A percentile compares a stretch with the other conserved stretches of the same genome.
These are phyloP conservation scores for Globisporangium spiculum DNA, from an alignment of 352 stramenopile genomes.

Conservation along the genomic window DNA sequence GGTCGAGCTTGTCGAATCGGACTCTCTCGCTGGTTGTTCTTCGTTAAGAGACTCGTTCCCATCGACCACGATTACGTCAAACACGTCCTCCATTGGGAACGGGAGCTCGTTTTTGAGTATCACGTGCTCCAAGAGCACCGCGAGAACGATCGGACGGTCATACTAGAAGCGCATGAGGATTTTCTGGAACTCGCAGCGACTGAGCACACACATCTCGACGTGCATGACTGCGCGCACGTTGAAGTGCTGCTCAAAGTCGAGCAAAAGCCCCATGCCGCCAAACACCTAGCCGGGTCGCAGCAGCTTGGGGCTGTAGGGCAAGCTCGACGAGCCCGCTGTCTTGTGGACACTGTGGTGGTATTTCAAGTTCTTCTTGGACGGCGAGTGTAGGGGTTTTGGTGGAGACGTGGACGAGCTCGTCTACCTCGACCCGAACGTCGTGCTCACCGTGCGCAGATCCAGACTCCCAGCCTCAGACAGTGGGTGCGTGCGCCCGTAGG, in stretches of 20 bases:
- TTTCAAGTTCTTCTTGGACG: not conserved
- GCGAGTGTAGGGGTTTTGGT: not conserved
- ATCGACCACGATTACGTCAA: not conserved
- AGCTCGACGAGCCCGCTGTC: not conserved
- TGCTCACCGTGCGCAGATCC: not conserved
- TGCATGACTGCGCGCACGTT: slow-evolving; percentile 42
- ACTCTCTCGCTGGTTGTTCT: not conserved
- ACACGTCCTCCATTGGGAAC: slow-evolving; percentile 2
- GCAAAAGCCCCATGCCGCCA: slow-evolving; percentile 47
- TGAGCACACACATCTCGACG: slow-evolving; percentile 47
- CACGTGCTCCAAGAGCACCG: slow-evolving; percentile 32
- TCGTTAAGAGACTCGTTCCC: not conserved
- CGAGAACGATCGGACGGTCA: slow-evolving; percentile 31
- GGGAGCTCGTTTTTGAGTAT: slow-evolving; percentile 32
- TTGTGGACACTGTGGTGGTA: not conserved
- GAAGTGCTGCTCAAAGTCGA: slow-evolving; percentile 41
- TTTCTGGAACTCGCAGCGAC: slow-evolving; percentile 28
- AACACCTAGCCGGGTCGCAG: slow-evolving; percentile 37
- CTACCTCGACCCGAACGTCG: not conserved
- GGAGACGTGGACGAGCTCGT: not conserved
- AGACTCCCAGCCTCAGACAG: not conserved
- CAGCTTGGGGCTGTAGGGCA: not conserved
- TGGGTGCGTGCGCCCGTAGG: slow-evolving; percentile 22
- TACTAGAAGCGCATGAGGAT: slow-evolving; percentile 29
- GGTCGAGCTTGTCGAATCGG: not conserved